These are phyloP conservation scores for Ophiosphaerella herpotricha DNA, from an alignment of 2,329 filamentous ascomycete genomes.

Conservation along the genomic window DNA sequence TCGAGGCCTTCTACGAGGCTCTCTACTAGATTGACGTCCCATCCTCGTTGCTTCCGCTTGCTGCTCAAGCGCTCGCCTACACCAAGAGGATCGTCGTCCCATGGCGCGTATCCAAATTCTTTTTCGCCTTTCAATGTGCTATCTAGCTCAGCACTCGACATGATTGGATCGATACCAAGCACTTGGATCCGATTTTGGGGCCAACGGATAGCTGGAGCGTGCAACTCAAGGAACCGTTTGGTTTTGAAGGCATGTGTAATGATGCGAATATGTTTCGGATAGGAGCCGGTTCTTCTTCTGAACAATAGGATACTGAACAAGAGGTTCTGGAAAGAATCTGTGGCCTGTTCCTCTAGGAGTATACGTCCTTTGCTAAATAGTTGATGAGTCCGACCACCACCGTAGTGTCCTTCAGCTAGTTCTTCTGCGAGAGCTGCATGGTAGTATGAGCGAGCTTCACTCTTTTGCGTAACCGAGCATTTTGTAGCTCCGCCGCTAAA, in stretches of 20 bases:
- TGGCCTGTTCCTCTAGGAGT: conserved; percentile 69
- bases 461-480: conserved; percentile 30
- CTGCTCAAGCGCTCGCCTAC: conserved; percentile 35
- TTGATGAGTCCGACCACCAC: conserved; percentile 27
- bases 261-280: conserved; percentile 49
- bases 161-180: conserved; percentile 52
- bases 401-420: conserved; percentile 24
- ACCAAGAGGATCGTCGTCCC: conserved; percentile 49
- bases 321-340: conserved; percentile 86
- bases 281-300: conserved; percentile 43
- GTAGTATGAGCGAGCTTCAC: conserved; percentile 45
- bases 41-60: conserved; percentile 50
- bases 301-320: conserved; percentile 72
- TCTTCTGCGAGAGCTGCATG: conserved; percentile 36
- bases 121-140: conserved; percentile 45
- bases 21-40: conserved; percentile 29
- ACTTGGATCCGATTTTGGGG: conserved; percentile 47
- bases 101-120: conserved; percentile 43
- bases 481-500: conserved; percentile 70
- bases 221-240: conserved; percentile 47
- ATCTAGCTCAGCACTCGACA: conserved; percentile 43
- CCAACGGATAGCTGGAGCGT: conserved; percentile 51
- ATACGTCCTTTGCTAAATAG: conserved; percentile 52
- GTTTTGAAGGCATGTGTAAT: conserved; percentile 56
- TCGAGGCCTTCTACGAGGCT: conserved; percentile 33